A percentile compares a stretch with the other conserved stretches of the same genome.
Conservation (phyloP, 768 basidiomycete genomes). For the Gautieria morchelliformis region DNA sequence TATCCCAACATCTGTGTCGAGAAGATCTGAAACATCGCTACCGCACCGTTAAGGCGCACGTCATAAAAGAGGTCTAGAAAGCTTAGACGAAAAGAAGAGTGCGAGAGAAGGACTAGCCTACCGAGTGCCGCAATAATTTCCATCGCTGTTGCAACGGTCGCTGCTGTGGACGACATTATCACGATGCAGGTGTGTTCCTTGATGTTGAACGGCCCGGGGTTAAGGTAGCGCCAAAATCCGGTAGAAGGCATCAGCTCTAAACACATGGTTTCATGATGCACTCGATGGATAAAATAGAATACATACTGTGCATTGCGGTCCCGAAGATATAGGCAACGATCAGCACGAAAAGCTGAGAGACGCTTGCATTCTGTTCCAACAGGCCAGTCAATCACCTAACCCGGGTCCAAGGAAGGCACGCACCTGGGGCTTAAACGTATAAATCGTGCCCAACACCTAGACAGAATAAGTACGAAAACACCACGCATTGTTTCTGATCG, state of each 20-base stretch:
- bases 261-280: neutral
- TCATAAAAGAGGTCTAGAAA: constrained; percentile 41
- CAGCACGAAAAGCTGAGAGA: constrained; percentile 45
- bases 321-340: constrained; percentile 49
- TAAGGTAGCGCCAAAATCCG: constrained; percentile 45
- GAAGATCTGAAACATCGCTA: constrained; percentile 48
- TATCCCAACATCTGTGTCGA: constrained; percentile 36
- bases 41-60: constrained; percentile 35
- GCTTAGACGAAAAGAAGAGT: neutral
- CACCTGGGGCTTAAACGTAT: constrained; percentile 29
- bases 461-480: neutral
- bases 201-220: constrained; percentile 55
- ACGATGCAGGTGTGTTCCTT: constrained; percentile 58
- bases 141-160: constrained; percentile 47
- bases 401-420: neutral
- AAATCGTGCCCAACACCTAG: constrained; percentile 23
- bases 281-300: constrained; percentile 16
- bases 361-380: constrained; percentile 39
- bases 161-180: constrained; percentile 51
- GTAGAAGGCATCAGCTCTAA: constrained; percentile 31
- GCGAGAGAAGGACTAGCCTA: constrained; percentile 7
- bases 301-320: constrained; percentile 36
- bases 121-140: constrained; percentile 51
- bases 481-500: constrained; percentile 6
- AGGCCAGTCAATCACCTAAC: constrained; percentile 13